These are phyloP conservation scores for Puccinellia tenuiflora DNA, from an alignment of 176 grass and related monocot genomes.

Conservation along the genomic window DNA sequence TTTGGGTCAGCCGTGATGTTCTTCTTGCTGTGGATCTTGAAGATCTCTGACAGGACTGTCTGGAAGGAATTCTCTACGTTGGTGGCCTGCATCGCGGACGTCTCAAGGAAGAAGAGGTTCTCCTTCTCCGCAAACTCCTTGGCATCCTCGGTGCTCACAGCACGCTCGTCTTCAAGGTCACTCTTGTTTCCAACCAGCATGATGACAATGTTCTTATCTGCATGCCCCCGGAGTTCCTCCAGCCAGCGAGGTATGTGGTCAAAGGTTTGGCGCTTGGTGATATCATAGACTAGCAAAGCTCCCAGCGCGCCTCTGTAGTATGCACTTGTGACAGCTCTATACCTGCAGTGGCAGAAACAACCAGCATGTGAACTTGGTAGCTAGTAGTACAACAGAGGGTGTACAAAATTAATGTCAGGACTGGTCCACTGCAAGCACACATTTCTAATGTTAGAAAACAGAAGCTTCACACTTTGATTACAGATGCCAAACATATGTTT, in stretches of 20 bases:
- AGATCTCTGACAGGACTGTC: conserved; percentile 47
- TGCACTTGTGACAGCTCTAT: conserved; percentile 53
- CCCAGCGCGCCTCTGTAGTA: conserved; percentile 52
- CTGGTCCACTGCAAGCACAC: not conserved
- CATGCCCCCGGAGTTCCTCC: conserved; percentile 44
- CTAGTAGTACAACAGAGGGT: not conserved
- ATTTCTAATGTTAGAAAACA: not conserved
- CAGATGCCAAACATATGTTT: not conserved
- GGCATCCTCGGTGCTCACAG: conserved; percentile 36
- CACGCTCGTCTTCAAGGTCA: conserved; percentile 41
- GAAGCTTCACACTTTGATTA: not conserved
- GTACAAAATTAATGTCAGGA: not conserved
- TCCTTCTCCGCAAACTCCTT: conserved; percentile 53
- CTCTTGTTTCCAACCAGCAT: conserved; percentile 54
- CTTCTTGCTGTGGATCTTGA: conserved; percentile 57
- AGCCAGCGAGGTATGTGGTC: conserved; percentile 58
- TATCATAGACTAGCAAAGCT: conserved; percentile 51
- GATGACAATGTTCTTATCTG: conserved; percentile 50
- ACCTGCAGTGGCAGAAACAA: conserved; percentile 28
- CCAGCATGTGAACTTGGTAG: not conserved
- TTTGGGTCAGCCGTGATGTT: conserved; percentile 30
- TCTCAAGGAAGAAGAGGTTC: conserved; percentile 55
- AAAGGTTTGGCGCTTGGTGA: conserved; percentile 48
- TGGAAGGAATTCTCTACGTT: conserved; percentile 45
- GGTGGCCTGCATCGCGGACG: conserved; percentile 39